Conservation (phyloP, 257 asterid genomes). For the Solanum dulcamara region DNA sequence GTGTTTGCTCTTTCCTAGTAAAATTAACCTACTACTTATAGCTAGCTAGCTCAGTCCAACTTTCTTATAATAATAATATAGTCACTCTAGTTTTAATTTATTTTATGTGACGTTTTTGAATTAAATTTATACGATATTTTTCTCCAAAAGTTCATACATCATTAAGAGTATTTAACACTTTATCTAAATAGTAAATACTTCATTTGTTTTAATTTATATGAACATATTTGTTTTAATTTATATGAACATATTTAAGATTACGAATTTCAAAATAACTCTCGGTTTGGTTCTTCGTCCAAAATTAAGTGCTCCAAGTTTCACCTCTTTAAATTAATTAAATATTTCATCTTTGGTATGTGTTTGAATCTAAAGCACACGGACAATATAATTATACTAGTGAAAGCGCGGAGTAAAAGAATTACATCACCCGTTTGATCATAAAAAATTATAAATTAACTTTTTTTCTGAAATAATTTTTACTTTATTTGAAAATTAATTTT, state of each 20-base stretch:
- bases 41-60: neutral
- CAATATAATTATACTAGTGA: neutral
- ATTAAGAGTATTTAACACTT: neutral
- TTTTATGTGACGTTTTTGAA: too few species aligned
- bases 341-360: neutral
- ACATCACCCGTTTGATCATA: too few species aligned
- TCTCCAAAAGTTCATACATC: rapidly evolving
- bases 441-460: too few species aligned
- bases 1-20: neutral
- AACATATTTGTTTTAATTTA: too few species aligned
- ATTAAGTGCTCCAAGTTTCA: neutral
- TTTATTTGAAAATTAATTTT: too few species aligned
- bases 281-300: neutral
- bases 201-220: too few species aligned
- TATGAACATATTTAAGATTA: too few species aligned
- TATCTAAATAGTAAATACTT: too few species aligned
- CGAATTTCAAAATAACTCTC: neutral
- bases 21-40: neutral
- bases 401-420: too few species aligned
- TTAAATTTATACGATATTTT: rapidly evolving
- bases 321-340: neutral
- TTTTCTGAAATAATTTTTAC: too few species aligned
- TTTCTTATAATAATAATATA: neutral
- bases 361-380: neutral
- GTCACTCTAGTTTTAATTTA: neutral